Percentiles rank a stretch among this genome's conserved stretches.
Conservation (phyloP, 306 rosid genomes). For the Fagus crenata region DNA sequence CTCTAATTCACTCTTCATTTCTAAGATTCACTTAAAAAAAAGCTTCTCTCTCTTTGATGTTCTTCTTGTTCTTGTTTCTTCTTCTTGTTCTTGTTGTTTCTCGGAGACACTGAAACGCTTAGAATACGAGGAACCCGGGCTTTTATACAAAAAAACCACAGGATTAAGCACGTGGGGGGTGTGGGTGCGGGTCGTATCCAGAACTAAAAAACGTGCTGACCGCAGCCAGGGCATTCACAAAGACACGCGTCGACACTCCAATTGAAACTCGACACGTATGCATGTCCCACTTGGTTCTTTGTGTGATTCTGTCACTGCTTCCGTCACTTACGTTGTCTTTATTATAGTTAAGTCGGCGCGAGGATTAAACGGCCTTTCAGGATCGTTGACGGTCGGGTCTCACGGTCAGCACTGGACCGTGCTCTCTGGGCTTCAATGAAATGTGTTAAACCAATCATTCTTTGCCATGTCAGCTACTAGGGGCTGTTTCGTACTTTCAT, state of each 20-base stretch:
- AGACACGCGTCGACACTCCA: constrained; percentile 24
- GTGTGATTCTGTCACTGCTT: constrained; percentile 63
- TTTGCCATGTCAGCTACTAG: neutral
- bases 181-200: constrained; percentile 16
- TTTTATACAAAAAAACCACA: constrained; percentile 24
- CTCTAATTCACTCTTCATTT: constrained; percentile 55
- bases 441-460: neutral
- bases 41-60: neutral
- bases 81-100: neutral
- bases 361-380: neutral
- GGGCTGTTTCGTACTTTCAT: neutral
- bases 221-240: constrained; percentile 7
- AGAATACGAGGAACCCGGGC: neutral
- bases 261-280: neutral
- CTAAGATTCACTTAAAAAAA: neutral
- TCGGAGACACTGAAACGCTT: constrained; percentile 1
- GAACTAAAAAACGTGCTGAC: constrained; percentile 6
- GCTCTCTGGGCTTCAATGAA: too few species aligned
- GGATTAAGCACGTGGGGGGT: constrained; percentile 40
- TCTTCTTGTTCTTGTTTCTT: neutral
- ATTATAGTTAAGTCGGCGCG: constrained; percentile 10
- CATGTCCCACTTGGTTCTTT: neutral
- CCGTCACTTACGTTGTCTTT: constrained; percentile 41
- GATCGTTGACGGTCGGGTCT: constrained; percentile 40
- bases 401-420: neutral